phyloP scores from a whole-genome alignment of 768 basidiomycete genomes.

The Pulveroboletus sp. region DNA sequence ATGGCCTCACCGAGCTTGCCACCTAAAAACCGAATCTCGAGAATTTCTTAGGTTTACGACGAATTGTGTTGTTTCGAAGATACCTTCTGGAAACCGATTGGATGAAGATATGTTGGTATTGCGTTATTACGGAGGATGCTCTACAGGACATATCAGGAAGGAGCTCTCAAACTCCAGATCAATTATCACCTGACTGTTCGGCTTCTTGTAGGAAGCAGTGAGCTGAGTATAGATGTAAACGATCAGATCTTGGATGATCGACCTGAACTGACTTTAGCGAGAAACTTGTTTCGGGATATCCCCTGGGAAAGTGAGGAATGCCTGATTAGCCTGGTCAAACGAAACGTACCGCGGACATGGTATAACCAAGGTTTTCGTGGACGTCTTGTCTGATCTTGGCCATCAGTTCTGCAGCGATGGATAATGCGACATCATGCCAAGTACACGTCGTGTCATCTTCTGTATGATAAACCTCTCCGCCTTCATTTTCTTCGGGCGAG shows the following conservation, averaged over 20 bases:
- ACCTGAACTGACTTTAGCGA: slow-evolving; percentile 71
- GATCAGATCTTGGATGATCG: not conserved
- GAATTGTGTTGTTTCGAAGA: slow-evolving; percentile 1
- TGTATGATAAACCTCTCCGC: slow-evolving; percentile 8
- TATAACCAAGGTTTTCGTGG: slow-evolving; percentile 74
- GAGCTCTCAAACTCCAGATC: not conserved
- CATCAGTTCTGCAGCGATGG: slow-evolving; percentile 88
- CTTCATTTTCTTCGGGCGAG: slow-evolving; percentile 27
- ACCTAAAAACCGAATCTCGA: slow-evolving; percentile 88
- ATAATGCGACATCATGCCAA: slow-evolving; percentile 93
- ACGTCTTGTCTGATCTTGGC: slow-evolving; percentile 68
- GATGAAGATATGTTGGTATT: slow-evolving; percentile 80
- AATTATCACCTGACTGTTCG: slow-evolving; percentile 68
- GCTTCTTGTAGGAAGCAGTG: slow-evolving; percentile 89
- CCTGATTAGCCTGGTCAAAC: not conserved
- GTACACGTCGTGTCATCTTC: slow-evolving; percentile 43
- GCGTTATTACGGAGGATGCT: slow-evolving; percentile 81
- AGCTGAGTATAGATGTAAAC: slow-evolving; percentile 46
- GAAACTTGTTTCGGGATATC: slow-evolving; percentile 88
- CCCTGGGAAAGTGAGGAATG: slow-evolving; percentile 47
- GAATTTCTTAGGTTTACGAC: slow-evolving; percentile 1
- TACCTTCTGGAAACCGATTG: slow-evolving; percentile 88
- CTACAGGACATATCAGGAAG: slow-evolving; percentile 37
- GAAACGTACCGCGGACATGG: slow-evolving; percentile 80
- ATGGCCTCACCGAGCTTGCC: slow-evolving; percentile 91